Conservation (phyloP, 2,329 filamentous ascomycete species). For the Ramularia collo-cygni region DNA sequence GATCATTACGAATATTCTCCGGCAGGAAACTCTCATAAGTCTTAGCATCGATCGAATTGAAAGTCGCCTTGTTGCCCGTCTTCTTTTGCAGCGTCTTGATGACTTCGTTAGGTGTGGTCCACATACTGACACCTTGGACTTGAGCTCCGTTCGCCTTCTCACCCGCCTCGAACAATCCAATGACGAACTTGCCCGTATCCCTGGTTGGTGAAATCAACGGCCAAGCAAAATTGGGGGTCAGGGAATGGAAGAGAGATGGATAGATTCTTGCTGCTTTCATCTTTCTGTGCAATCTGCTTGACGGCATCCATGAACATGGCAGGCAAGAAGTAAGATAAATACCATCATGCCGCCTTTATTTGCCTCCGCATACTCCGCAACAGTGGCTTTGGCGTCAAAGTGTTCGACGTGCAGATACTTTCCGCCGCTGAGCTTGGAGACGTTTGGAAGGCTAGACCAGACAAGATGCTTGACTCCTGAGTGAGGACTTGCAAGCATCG, state of each 20-base stretch:
- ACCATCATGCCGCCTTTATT: constrained; percentile 22
- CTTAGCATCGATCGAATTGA: constrained; percentile 20
- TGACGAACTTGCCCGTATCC: constrained; percentile 27
- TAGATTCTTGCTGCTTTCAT: background rate
- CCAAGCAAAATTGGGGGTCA: constrained; percentile 12
- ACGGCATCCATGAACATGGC: constrained; percentile 19
- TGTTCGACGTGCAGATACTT: constrained; percentile 29
- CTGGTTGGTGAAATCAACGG: constrained; percentile 22
- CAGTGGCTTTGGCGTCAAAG: constrained; percentile 34
- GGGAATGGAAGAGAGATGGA: background rate
- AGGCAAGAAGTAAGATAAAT: constrained; percentile 23
- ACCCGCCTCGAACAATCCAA: constrained; percentile 24
- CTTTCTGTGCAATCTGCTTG: constrained; percentile 2
- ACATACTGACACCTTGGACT: constrained; percentile 22
- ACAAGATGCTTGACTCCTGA: constrained; percentile 34
- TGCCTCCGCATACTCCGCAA: constrained; percentile 29
- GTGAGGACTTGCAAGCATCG: constrained; percentile 21
- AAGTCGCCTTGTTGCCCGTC: constrained; percentile 21
- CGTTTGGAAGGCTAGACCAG: constrained; percentile 30
- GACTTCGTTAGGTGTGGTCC: constrained; percentile 26
- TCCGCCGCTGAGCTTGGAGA: constrained; percentile 26
- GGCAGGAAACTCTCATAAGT: constrained; percentile 22
- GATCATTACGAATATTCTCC: constrained; percentile 20
- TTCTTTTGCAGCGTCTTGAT: constrained; percentile 16
- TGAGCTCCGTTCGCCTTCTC: constrained; percentile 19